Evolutionary conservation across 1,284 basidiomycete genomes (phyloP).

Genomic region (Moniliella sp.): DNA sequence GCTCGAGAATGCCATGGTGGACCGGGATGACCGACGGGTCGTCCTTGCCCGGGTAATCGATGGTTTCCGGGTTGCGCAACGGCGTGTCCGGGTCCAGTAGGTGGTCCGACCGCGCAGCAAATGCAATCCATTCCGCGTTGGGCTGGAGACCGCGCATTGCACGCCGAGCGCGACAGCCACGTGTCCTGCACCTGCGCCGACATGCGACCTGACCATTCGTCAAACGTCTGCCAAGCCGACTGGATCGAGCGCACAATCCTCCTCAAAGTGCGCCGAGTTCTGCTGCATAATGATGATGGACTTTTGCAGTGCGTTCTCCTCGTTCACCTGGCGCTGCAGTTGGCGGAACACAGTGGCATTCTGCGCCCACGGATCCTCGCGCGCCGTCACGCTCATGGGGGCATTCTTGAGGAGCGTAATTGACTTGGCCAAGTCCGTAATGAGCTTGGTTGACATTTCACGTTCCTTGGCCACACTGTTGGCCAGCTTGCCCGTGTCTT

Average conservation of each 20-base stretch:
- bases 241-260: conserved; percentile 85
- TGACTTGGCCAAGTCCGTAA: conserved; percentile 65
- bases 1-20: conserved; percentile 73
- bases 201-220: conserved; percentile 78
- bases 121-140: conserved; percentile 88
- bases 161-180: conserved; percentile 53
- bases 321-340: conserved; percentile 75
- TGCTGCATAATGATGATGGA: conserved; percentile 93
- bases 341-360: conserved; percentile 63
- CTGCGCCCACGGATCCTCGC: conserved; percentile 58
- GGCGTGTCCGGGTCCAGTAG: conserved; percentile 79
- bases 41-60: conserved; percentile 78
- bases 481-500: conserved; percentile 85
- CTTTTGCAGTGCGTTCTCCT: conserved; percentile 93
- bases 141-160: conserved; percentile 67
- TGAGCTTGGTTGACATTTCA: conserved; percentile 63
- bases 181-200: conserved; percentile 56
- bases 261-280: conserved; percentile 89
- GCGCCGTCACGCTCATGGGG: conserved; percentile 61
- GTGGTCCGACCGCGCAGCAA: conserved; percentile 79
- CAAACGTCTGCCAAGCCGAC: conserved; percentile 87
- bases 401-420: conserved; percentile 86
- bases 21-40: conserved; percentile 71
- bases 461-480: conserved; percentile 80
- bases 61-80: conserved; percentile 42